Conservation (phyloP, 352 stramenopile genomes). For the Pythium oligandrum region DNA sequence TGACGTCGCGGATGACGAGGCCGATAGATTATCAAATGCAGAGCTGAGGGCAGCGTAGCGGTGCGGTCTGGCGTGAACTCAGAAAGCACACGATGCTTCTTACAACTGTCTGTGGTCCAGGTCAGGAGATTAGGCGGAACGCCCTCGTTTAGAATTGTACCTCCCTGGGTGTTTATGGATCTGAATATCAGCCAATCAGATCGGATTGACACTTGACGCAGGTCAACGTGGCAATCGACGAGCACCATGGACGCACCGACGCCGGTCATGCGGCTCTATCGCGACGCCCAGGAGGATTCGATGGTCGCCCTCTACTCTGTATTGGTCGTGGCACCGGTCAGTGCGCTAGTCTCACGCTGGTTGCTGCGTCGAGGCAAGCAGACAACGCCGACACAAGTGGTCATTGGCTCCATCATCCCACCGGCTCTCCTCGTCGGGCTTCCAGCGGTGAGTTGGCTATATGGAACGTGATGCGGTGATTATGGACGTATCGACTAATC, state of each 20-base stretch:
- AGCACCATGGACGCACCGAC: not conserved
- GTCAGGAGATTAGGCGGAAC: too few species aligned
- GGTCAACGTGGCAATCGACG: too few species aligned
- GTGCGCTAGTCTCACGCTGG: constrained; percentile 25
- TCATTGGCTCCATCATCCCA: constrained; percentile 38
- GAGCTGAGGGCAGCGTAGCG: too few species aligned
- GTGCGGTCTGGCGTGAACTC: too few species aligned
- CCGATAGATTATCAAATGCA: too few species aligned
- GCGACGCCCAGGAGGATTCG: constrained; percentile 42
- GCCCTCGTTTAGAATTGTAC: too few species aligned
- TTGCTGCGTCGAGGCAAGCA: constrained; percentile 34
- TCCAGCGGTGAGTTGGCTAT: constrained; percentile 23
- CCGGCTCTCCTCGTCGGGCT: constrained; percentile 34
- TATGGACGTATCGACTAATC: not conserved
- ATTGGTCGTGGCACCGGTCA: constrained; percentile 38
- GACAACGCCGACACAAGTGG: constrained; percentile 35
- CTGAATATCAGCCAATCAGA: too few species aligned
- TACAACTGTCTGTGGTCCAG: too few species aligned
- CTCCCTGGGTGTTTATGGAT: too few species aligned
- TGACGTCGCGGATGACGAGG: too few species aligned
- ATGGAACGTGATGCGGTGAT: not conserved
- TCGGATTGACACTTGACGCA: too few species aligned
- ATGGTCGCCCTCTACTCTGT: constrained; percentile 36
- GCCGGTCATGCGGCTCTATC: constrained; percentile 15
- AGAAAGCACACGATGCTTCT: too few species aligned